Conservation (phyloP, 768 basidiomycete genomes). For the Chiua virens region DNA sequence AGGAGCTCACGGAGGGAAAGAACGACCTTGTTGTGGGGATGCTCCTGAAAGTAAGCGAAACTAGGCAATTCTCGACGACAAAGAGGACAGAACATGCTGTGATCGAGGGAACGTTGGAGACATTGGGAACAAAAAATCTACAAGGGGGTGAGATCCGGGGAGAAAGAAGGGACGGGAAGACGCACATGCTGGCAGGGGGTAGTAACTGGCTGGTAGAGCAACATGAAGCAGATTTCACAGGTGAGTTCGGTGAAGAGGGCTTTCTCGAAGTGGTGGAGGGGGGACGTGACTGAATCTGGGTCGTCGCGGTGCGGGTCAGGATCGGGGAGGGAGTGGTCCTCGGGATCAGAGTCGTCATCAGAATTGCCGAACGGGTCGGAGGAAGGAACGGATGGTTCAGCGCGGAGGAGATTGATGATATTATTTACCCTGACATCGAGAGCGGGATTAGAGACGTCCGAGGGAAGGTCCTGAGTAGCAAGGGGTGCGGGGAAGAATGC, state of each 20-base stretch:
- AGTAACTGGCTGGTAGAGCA: slow-evolving; percentile 85
- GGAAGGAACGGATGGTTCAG: slow-evolving; percentile 10
- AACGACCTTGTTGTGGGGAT: slow-evolving; percentile 70
- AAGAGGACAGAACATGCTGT: slow-evolving; percentile 77
- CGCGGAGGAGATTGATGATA: slow-evolving; percentile 45
- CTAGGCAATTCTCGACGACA: slow-evolving; percentile 80
- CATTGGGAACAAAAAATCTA: slow-evolving; percentile 92
- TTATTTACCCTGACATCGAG: slow-evolving; percentile 62
- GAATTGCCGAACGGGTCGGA: slow-evolving; percentile 24
- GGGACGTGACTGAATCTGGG: slow-evolving; percentile 14
- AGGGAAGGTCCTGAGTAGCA: slow-evolving; percentile 3
- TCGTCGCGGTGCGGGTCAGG: slow-evolving; percentile 2
- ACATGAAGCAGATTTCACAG: slow-evolving; percentile 88
- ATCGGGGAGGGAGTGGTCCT: slow-evolving; percentile 23
- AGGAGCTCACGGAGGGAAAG: slow-evolving; percentile 59
- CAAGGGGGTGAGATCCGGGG: slow-evolving; percentile 7
- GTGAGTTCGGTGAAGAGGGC: slow-evolving; percentile 66
- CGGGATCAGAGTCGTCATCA: slow-evolving; percentile 33
- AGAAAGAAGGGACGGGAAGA: slow-evolving; percentile 16
- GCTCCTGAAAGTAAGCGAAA: slow-evolving; percentile 77
- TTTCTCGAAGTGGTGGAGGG: slow-evolving; percentile 51
- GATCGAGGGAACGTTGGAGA: slow-evolving; percentile 88
- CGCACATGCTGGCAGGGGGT: slow-evolving; percentile 94
- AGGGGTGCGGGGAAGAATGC: slow-evolving; percentile 37
- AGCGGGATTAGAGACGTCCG: not conserved